Evolutionary conservation across 306 rosid species (phyloP).

Genomic region (Malus fusca): DNA sequence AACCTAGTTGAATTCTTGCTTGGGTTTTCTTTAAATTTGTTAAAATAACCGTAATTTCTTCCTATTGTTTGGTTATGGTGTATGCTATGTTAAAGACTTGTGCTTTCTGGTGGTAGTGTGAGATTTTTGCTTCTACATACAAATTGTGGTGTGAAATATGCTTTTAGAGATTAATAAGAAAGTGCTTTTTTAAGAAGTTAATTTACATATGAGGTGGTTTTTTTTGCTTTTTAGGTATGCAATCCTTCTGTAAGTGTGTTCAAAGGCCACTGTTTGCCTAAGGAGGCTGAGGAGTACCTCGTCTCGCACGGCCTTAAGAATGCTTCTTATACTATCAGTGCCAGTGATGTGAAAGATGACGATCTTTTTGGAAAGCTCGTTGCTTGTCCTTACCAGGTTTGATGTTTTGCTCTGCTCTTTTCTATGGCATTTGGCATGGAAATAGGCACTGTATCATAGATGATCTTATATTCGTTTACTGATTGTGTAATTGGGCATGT

Average conservation of each 20-base stretch:
- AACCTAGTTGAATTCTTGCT: too few species aligned
- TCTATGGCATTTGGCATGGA: background rate
- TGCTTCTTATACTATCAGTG: constrained; percentile 55
- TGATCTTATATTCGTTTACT: background rate
- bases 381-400: constrained; percentile 69
- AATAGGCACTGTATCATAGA: background rate
- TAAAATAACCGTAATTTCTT: background rate
- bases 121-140: background rate
- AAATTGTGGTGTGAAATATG: background rate
- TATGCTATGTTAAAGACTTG: background rate
- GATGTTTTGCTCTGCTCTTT: background rate
- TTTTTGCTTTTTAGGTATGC: constrained; percentile 33
- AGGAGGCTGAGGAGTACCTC: constrained; percentile 55
- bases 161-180: background rate
- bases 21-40: background rate
- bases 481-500: background rate
- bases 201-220: background rate
- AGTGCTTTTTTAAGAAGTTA: background rate
- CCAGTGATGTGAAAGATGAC: constrained; percentile 38
- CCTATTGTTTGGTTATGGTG: background rate
- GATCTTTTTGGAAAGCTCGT: constrained; percentile 48
- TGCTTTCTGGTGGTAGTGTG: background rate
- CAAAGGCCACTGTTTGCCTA: constrained; percentile 61
- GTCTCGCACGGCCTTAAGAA: constrained; percentile 60
- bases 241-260: constrained; percentile 43